Evolutionary conservation across 345 rosid genomes (phyloP), one percentile per base, ranked within the genome.

Genomic region (Draba incana): DNA sequence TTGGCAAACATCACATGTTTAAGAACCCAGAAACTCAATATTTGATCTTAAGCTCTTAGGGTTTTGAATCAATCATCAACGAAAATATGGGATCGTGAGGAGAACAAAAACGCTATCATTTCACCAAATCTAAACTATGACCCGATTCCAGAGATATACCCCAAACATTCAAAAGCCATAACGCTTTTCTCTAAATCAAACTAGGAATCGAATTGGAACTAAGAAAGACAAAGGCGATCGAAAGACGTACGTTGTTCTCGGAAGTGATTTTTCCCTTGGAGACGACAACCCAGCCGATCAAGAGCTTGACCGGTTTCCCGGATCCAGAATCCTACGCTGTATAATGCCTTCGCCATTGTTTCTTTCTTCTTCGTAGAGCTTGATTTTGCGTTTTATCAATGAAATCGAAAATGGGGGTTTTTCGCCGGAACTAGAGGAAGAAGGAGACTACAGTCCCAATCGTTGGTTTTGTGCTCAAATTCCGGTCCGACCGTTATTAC

Each of bases 301-400:
- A 92, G 94, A 3, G 96, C 96, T 72, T 89, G 98, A 43, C 98
- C 96, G 31, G 92, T 87, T 84, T 89, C 96, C 14, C 98, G 88
- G 84, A 92, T 86, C 98, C 98, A 92, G 79, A 92, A 85, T 52
- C 96, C 98, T 28, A 89, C 89, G 80, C 74, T 53, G 86, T 92
- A 89, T 15, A 92, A 71, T 45, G 96, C 98, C 69, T 63, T 83
- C 30, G 90, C 98, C 49, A 92, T 74, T 15, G 90, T 87, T 43
- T 47, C 72, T 41, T 35, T 33, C 72, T 13, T 13, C 56, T 43
- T 49, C 68, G 8, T 9, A 53, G 50, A 53, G 73, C 68, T 24
- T 14, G 54, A 45, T 55, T 54, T 8, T 30, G 42, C 6, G 63
- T 38, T 48, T 48, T 48, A 48, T 39, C 69, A 72, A 20, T 41